Base-by-base conservation (phyloP, 208 protist species). In the Leishmania guyanensis region DNA sequence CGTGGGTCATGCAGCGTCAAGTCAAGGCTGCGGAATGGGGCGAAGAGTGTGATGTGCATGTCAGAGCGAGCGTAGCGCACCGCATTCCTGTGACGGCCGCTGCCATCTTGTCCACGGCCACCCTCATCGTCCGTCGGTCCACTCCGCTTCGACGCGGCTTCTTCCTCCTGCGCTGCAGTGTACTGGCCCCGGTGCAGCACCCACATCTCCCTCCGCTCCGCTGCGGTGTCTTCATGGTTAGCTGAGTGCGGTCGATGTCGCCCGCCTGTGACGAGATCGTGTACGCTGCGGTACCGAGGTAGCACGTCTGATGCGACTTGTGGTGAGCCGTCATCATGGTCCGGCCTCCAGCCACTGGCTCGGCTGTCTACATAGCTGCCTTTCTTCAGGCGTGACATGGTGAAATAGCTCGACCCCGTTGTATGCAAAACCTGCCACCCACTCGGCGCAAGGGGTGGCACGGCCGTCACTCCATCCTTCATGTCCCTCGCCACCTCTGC, bases 21-120 rank as follows among this genome's bases (percentile, higher is more conserved):
- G 79, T 97, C 94, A 60, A 88, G 88, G n/a, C 89, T 90, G 62
- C 88, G 86, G 75, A 97, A 95, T 2, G 92, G 91, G 2, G 90
- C 91, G 78, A 92, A 89, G 46, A 97, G 12, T 0, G 86, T 91
- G 22, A 96, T 46, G 43, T 89, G 82, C 20, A 84, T 79, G 79
- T 91, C 83, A 12, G 88, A 87, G n/a, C 90, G 88, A 5, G 48
- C 64, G 10, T 86, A 81, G 50, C 69, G 54, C 14, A 66, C 46
- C 3, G 74, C 58, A 33, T 65, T 43, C 9, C 48, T 14, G 65
- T 29, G 62, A 9, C 36, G 4, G 10, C 79, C 60, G 22, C 48
- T 26, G 58, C 46, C 77, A 20, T 48, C 20, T 1, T 48, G 5
- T 12, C 0, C 17, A 22, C 64, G 14, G 36, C 39, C 69, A 10